Evolutionary conservation across 2,329 filamentous ascomycete species (phyloP).

Genomic region (Cladorrhinum sp.): DNA sequence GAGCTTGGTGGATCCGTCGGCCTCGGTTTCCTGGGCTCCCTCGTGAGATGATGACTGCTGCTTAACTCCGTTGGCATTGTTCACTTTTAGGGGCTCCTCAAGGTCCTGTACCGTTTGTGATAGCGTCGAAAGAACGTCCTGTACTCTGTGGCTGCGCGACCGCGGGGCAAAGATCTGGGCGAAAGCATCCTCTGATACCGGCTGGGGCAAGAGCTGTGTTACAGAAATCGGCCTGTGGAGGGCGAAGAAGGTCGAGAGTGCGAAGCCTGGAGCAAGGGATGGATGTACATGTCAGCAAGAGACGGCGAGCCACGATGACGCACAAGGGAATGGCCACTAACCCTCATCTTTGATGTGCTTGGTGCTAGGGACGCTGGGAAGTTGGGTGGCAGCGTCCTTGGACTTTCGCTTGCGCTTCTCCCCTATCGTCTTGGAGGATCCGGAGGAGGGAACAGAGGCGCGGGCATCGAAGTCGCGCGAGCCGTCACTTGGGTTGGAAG

Average conservation of each 20-base stretch:
- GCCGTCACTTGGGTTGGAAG: constrained; percentile 58
- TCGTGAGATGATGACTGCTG: constrained; percentile 22
- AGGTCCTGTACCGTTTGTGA: constrained; percentile 57
- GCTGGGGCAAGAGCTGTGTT: constrained; percentile 72
- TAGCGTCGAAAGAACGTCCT: constrained; percentile 66
- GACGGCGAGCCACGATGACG: not conserved
- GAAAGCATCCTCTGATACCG: constrained; percentile 71
- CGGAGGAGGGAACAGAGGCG: constrained; percentile 48
- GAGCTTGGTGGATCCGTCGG: constrained; percentile 48
- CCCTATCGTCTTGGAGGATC: constrained; percentile 42
- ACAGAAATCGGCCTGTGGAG: constrained; percentile 92
- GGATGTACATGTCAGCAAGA: constrained; percentile 22
- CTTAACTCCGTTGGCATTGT: constrained; percentile 37
- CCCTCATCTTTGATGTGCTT: constrained; percentile 67
- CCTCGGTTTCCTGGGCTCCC: constrained; percentile 36
- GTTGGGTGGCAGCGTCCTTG: constrained; percentile 52
- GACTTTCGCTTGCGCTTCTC: constrained; percentile 59
- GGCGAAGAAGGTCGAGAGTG: constrained; percentile 90
- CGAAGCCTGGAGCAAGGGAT: constrained; percentile 75
- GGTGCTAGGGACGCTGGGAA: constrained; percentile 73
- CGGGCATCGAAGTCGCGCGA: constrained; percentile 49
- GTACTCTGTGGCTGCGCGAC: constrained; percentile 48
- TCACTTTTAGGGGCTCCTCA: constrained; percentile 56
- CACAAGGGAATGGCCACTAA: constrained; percentile 36
- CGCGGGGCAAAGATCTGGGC: constrained; percentile 73